Conservation (phyloP, 306 rosid species). For the Inga laurina region DNA sequence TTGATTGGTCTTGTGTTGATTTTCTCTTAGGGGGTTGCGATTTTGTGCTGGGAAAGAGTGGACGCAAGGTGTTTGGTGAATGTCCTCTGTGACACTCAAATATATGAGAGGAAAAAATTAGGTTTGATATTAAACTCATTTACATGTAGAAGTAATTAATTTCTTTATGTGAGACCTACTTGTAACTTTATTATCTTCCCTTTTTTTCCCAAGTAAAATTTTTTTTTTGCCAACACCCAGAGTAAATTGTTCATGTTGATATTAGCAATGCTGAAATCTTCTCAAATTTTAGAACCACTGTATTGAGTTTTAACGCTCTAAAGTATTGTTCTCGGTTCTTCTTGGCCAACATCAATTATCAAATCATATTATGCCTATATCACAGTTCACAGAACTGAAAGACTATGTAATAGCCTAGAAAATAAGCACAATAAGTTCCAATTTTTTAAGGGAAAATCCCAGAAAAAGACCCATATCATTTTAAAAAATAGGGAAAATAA, state of each 20-base stretch:
- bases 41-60: background rate
- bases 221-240: background rate
- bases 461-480: no score
- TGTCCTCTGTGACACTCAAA: conserved; percentile 29
- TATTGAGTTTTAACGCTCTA: no score
- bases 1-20: background rate
- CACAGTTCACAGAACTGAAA: no score
- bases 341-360: background rate
- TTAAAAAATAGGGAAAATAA: no score
- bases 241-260: background rate
- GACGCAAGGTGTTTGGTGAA: conserved; percentile 50
- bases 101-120: background rate
- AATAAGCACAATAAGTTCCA: no score
- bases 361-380: background rate
- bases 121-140: background rate
- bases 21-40: background rate
- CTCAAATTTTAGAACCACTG: background rate
- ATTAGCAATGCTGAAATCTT: background rate
- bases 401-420: no score
- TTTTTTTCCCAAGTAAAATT: no score
- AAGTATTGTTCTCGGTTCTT: background rate
- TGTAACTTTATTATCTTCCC: background rate
- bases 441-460: no score
- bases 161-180: background rate
- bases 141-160: background rate